phyloP scores from a whole-genome alignment of 805 yeast species.

The Sugiyamaella smithiae region DNA sequence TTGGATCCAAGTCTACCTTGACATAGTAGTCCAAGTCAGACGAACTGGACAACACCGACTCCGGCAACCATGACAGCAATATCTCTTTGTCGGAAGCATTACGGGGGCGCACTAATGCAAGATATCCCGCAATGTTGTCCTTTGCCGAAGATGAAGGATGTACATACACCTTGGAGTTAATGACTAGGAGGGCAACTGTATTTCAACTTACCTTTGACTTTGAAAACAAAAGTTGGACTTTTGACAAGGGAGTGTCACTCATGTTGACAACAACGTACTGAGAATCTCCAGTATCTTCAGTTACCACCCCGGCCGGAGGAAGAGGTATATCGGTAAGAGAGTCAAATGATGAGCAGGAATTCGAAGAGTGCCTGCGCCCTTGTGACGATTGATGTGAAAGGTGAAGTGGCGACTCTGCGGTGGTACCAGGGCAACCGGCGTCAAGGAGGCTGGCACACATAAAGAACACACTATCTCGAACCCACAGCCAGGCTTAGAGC shows the following conservation, averaged over 20 bases:
- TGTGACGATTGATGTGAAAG: background rate
- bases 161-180: conserved; percentile 50
- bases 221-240: conserved; percentile 37
- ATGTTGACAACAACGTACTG: conserved; percentile 7
- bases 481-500: too few species aligned
- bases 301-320: background rate
- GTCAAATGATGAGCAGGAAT: background rate
- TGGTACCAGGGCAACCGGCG: conserved; percentile 7
- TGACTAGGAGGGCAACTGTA: conserved; percentile 2
- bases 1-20: conserved; percentile 47
- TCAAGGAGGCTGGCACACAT: conserved; percentile 3
- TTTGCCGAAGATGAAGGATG: conserved; percentile 73
- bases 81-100: conserved; percentile 47
- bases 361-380: conserved; percentile 2
- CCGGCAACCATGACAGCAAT: conserved; percentile 65
- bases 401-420: background rate
- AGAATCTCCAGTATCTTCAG: background rate
- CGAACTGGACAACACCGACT: conserved; percentile 40
- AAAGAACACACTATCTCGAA: too few species aligned
- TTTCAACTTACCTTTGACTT: conserved; percentile 35
- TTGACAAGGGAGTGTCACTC: conserved; percentile 3
- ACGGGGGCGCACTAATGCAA: conserved; percentile 59
- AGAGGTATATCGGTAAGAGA: conserved; percentile 1
- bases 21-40: conserved; percentile 48
- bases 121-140: conserved; percentile 79